Percentiles rank a stretch among this genome's conserved stretches.
These are phyloP conservation scores for Gossypium davidsonii DNA, from an alignment of 441 rosid species.

Conservation along the genomic window DNA sequence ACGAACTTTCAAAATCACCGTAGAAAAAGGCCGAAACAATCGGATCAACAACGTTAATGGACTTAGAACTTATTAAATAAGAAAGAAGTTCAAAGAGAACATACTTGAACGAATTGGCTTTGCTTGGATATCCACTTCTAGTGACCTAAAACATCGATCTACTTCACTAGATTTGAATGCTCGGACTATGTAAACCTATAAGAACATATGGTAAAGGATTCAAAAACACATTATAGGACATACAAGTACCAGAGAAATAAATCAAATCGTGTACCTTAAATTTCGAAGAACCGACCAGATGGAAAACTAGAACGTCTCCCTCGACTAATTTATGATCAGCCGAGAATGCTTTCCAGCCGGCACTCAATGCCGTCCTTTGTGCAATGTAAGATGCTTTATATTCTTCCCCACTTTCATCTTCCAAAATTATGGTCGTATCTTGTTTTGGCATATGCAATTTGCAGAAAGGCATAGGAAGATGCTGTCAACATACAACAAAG, in stretches of 20 bases:
- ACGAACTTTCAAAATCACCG: neutral
- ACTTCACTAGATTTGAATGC: conserved; percentile 17
- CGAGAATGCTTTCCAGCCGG: conserved; percentile 56
- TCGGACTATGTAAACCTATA: conserved; percentile 43
- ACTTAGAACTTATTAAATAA: neutral
- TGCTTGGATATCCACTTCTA: conserved; percentile 22
- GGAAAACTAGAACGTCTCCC: conserved; percentile 57
- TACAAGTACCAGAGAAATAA: neutral
- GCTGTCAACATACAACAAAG: conserved; percentile 24
- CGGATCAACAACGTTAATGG: neutral
- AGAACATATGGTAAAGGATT: neutral
- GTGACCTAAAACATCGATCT: neutral
- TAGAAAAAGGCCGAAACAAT: neutral
- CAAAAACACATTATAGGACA: neutral
- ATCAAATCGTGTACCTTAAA: conserved; percentile 35
- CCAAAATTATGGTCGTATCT: conserved; percentile 35
- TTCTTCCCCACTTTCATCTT: conserved; percentile 43
- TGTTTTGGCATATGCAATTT: conserved; percentile 40
- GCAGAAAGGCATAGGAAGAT: conserved; percentile 55
- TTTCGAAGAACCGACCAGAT: conserved; percentile 35
- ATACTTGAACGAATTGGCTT: conserved; percentile 15
- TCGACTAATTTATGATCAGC: conserved; percentile 30
- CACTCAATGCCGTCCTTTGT: conserved; percentile 52
- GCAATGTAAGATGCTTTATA: conserved; percentile 38
- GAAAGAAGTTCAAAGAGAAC: conserved; percentile 16